phyloP scores from a whole-genome alignment of 352 stramenopile genomes.

The Globisporangium megalacanthum region DNA sequence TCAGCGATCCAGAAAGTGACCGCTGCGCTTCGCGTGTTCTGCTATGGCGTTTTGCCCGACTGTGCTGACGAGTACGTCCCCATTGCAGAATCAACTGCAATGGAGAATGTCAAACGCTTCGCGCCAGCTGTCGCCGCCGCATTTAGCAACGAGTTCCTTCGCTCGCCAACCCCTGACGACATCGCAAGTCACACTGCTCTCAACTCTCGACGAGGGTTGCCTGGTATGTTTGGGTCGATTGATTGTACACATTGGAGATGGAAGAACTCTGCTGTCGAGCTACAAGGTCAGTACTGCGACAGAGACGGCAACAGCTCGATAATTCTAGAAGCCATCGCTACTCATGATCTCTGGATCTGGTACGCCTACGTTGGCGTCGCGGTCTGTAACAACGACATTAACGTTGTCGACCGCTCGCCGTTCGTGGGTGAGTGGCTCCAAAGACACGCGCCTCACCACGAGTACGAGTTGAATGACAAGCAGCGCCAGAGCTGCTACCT shows the following conservation, averaged over 20 bases:
- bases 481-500: conserved; percentile 16
- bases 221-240: conserved; percentile 23
- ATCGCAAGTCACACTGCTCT: conserved; percentile 2
- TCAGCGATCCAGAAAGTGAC: conserved; percentile 17
- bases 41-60: conserved; percentile 12
- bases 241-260: conserved; percentile 22
- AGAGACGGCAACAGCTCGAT: neutral
- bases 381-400: conserved; percentile 30
- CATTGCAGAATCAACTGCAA: conserved; percentile 9
- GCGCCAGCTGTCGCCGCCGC: neutral
- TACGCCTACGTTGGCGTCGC: conserved; percentile 12
- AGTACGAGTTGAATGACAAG: conserved; percentile 12
- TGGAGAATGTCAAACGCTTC: conserved; percentile 10
- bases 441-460: neutral
- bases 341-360: conserved; percentile 20
- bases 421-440: conserved; percentile 6
- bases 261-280: conserved; percentile 20
- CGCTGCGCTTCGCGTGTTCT: conserved; percentile 12
- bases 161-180: conserved; percentile 11
- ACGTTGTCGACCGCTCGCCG: conserved; percentile 23
- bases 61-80: conserved; percentile 12
- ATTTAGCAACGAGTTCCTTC: neutral
- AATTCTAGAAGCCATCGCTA: conserved; percentile 13
- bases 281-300: conserved; percentile 13
- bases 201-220: conserved; percentile 13